These are phyloP conservation scores for Scheffersomyces spartinae DNA, from an alignment of 805 yeast genomes.

Conservation along the genomic window DNA sequence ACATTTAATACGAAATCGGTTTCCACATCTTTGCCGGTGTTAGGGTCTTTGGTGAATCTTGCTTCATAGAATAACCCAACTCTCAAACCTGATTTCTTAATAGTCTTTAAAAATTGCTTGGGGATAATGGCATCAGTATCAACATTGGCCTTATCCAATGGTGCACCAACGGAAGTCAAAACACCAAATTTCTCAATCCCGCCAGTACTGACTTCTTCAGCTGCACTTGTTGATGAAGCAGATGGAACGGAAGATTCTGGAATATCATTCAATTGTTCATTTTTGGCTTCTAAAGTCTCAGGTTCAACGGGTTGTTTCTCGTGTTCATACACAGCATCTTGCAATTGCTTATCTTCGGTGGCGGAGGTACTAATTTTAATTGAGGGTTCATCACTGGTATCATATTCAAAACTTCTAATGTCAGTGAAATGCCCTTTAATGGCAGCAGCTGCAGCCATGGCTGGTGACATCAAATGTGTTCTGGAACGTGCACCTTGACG, in stretches of 20 bases:
- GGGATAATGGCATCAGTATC: slow-evolving; percentile 99
- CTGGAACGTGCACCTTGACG: slow-evolving; percentile 96
- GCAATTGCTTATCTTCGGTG: slow-evolving; percentile 41
- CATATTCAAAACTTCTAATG: slow-evolving; percentile 69
- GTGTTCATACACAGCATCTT: slow-evolving; percentile 61
- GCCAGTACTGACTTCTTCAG: slow-evolving; percentile 15
- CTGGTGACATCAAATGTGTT: slow-evolving; percentile 97
- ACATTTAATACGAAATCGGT: slow-evolving; percentile 90
- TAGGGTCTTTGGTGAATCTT: slow-evolving; percentile 55
- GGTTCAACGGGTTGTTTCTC: slow-evolving; percentile 52
- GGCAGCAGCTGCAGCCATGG: slow-evolving; percentile 99
- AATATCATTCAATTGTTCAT: slow-evolving; percentile 51
- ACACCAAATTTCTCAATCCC: slow-evolving; percentile 70
- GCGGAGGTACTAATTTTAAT: slow-evolving; percentile 26
- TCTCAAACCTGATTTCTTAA: slow-evolving; percentile 89
- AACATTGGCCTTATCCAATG: slow-evolving; percentile 86
- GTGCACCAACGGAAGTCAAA: slow-evolving; percentile 83
- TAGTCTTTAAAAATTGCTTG: slow-evolving; percentile 94
- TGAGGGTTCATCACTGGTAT: slow-evolving; percentile 48
- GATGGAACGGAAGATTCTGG: slow-evolving; percentile 40
- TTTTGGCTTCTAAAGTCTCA: slow-evolving; percentile 35
- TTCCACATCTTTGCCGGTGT: slow-evolving; percentile 57
- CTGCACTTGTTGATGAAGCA: slow-evolving; percentile 18
- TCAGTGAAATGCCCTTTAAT: slow-evolving; percentile 84
- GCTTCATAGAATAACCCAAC: slow-evolving; percentile 86